Evolutionary conservation across 1,284 basidiomycete species (phyloP), one percentile per base, ranked within the genome.

Genomic region (Schizopora paradoxa): DNA sequence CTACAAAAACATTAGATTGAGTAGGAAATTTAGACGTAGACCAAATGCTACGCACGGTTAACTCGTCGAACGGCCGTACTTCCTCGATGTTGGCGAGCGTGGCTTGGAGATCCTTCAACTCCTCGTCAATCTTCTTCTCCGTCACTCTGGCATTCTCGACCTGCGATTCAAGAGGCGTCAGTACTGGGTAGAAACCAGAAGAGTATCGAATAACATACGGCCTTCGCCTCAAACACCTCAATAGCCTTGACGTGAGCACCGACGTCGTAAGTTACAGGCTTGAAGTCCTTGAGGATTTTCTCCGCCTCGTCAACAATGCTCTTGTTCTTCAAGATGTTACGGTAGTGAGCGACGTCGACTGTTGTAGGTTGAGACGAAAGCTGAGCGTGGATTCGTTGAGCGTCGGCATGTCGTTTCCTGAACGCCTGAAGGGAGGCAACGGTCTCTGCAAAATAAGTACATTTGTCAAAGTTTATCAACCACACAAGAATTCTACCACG

Each of bases 31-130:
- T 13, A 47, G 28, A 45, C 34, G 22, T 21, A 41, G 23, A 35
- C 47, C 21, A 34, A 4, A 32, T 23, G 28, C 2, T 2, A 68
- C 79, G 54, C 56, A 94, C 91, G 42, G 92, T 95, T 56, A 99
- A 78, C 65, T 99, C 90, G 65, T 98, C 93, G 72, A 99, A 98
- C 19, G 95, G 89, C 68, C 96, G 87, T 39, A 95, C 94, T 45
- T 95, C 85, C 74, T 98, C 86, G 56, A 99, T 99, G 81, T 99
- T 98, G 59, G 88, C 83, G 54, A 99, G 85, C 29, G 96, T 99
- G 35, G 80, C 82, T 70, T 93, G 87, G 59, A 99, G 86, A 63
- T 92, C 86, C 67, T 86, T 82, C 58, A 99, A 76, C 73, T 99
- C 96, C 50, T 85, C 71, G 57, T 95, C 86, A 60, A 99, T 93